Conservation (phyloP, 345 rosid genomes). For the Pugionium dolabratum region DNA sequence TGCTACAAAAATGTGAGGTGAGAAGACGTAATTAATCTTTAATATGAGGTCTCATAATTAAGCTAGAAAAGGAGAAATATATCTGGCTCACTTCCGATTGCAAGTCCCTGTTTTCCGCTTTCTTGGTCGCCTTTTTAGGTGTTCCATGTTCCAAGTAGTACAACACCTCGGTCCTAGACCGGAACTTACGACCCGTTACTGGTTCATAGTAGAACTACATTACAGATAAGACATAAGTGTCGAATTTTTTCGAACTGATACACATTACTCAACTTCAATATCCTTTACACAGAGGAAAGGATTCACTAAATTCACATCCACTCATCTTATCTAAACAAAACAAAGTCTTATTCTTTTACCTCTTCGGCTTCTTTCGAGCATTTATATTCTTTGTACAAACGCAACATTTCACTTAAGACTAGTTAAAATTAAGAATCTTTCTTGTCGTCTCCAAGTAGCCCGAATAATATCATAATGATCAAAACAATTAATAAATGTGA, state of each 20-base stretch:
- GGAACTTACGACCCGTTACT: slow-evolving; percentile 37
- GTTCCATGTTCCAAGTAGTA: slow-evolving; percentile 42
- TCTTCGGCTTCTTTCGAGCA: not conserved
- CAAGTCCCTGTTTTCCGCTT: slow-evolving; percentile 25
- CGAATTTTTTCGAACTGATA: not conserved
- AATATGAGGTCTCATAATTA: not conserved
- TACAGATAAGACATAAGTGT: not conserved
- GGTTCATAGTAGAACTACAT: slow-evolving; percentile 48
- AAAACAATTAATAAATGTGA: no score
- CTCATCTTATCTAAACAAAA: not conserved
- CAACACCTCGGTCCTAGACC: slow-evolving; percentile 44
- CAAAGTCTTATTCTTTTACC: not conserved
- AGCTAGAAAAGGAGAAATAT: not conserved
- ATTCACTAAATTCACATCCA: slow-evolving; percentile 4
- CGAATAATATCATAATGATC: not conserved
- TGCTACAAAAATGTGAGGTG: slow-evolving; percentile 38
- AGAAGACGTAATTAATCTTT: slow-evolving; percentile 15
- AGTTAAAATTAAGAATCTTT: not conserved
- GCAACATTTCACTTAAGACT: not conserved
- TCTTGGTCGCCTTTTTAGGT: slow-evolving; percentile 21
- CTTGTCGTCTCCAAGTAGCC: not conserved
- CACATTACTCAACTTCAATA: slow-evolving; percentile 1
- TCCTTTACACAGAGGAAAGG: not conserved
- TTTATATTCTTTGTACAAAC: not conserved
- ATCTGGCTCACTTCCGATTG: slow-evolving; percentile 42